Evolutionary conservation across 164 flowering plant genomes (phyloP), one percentile per base, ranked within the genome.

Genomic region (Chimonanthus salicifolius): DNA sequence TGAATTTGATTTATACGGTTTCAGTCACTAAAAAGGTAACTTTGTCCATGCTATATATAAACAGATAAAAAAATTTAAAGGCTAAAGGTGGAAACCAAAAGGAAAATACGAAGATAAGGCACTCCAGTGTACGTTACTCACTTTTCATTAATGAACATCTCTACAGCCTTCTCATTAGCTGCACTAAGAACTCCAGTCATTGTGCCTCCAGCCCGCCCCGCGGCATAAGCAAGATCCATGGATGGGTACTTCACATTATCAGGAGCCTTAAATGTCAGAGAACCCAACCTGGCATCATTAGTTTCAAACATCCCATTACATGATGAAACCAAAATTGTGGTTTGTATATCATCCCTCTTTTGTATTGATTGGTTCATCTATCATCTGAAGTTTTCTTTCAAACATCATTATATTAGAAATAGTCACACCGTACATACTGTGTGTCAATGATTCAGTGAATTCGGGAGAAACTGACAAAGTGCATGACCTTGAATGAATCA

Each of bases 161-260:
- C 98, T 44, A 95, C 99, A 8, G 97, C 99, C 83, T 93, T 95
- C 87, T 95, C 98, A 75, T 95, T 95, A 64, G 99, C 99, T 58
- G 98, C 99, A 81, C 99, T 95, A 64, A 95, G 97, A 82, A 95
- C 99, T 73, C 98, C 98, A 9, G 99, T 95, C 99, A 95, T 95
- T 58, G 99, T 95, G 72, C 99, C 99, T 68, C 99, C 99, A 47
- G 98, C 98, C 45, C 98, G 88, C 21, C 99, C 99, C 72, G 98
- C 98, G 81, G 98, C 89, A 81, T 92, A 95, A 43, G 99, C 99
- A 70, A 95, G 88, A 82, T 90, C 86, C 98, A 95, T 90, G 43
- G 99, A 95, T 69, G 99, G 99, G 78, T 95, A 95, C 81, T 95
- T 95, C 44, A 87, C 92, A 80, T 89, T 95, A 82, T 95, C 97